Base-by-base conservation (phyloP, 1,139 yeast species). In the Saccharomyces hybrid region DNA sequence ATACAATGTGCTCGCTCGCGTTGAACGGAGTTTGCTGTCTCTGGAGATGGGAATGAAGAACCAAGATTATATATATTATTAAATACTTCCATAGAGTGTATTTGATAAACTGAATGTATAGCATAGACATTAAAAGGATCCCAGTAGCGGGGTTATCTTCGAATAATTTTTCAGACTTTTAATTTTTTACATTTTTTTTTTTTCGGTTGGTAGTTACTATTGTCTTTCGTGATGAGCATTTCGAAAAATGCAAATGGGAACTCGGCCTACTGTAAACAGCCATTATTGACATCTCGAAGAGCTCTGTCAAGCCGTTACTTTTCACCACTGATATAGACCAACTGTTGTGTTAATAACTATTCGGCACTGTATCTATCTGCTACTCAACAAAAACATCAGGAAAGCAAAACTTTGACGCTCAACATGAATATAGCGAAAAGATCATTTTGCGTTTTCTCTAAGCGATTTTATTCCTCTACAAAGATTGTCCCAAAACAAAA, bases 1-100 rank as follows among this genome's bases (percentile, higher is more conserved):
- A 70, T 1, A 78, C 68, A 1, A 63, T 86, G 57, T 78, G 75
- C 1, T 73, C 82, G 0, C 66, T 77, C 1, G 72, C 81, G 4
- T 60, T 75, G 48, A 72, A 75, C 55, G 82, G 83, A 2, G 62
- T 60, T 16, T 67, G 70, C 50, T 55, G 58, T 46, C 16, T 66
- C 2, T 67, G 68, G 68, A 47, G 58, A 27, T 66, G 69, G 68
- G 16, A 11, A 2, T 31, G 46, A 47, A 48, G 51, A 29, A 44
- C 1, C n/a, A 26, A 6, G 19, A 19, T 32, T 29, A 34, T 25
- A 31, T 19, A 41, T 5, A 23, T n/a, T 11, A n/a, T 26, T 6
- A 60, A 6, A 47, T 2, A 19, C 5, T 16, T 3, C 26, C 13
- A 9, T 9, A 38, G 7, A 7, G 26, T 5, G 25, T 38, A 19